Conservation (phyloP, 306 rosid genomes). For the Cucurbita moschata region DNA sequence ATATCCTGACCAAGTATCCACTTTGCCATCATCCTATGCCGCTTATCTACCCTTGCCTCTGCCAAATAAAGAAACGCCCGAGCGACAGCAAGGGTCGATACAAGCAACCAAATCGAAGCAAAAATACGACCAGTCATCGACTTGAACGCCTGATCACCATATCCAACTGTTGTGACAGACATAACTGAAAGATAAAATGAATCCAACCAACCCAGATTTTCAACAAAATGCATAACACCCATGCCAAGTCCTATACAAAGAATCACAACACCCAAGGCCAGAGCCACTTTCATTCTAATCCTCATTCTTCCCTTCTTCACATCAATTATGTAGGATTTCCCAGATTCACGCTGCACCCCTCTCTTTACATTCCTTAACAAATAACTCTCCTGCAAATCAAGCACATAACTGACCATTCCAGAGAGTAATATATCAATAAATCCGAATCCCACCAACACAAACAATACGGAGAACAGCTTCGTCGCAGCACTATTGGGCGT, state of each 20-base stretch:
- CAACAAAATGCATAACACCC: slow-evolving; percentile 70
- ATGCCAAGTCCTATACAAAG: slow-evolving; percentile 81
- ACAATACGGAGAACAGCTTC: slow-evolving; percentile 62
- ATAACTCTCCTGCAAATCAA: slow-evolving; percentile 84
- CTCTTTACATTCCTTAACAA: slow-evolving; percentile 42
- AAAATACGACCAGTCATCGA: slow-evolving; percentile 69
- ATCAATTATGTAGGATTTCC: slow-evolving; percentile 55
- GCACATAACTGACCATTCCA: slow-evolving; percentile 86
- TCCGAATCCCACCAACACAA: slow-evolving; percentile 90
- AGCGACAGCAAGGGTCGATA: slow-evolving; percentile 86
- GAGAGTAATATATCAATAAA: slow-evolving; percentile 72
- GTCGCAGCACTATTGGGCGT: slow-evolving; percentile 61
- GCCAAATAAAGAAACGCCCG: slow-evolving; percentile 85
- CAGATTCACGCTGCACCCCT: slow-evolving; percentile 32
- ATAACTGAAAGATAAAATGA: slow-evolving; percentile 89
- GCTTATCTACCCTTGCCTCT: slow-evolving; percentile 92
- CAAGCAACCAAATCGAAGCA: slow-evolving; percentile 89
- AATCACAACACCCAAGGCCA: slow-evolving; percentile 85
- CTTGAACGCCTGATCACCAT: slow-evolving; percentile 71
- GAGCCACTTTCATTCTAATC: slow-evolving; percentile 86
- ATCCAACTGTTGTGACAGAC: slow-evolving; percentile 95
- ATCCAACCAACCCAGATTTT: slow-evolving; percentile 76
- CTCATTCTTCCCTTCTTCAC: slow-evolving; percentile 98
- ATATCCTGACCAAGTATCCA: slow-evolving; percentile 96
- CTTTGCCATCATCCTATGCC: slow-evolving; percentile 88